Evolutionary conservation across 345 rosid species (phyloP), one percentile per base, ranked within the genome.

Genomic region (Theobroma cacao): DNA sequence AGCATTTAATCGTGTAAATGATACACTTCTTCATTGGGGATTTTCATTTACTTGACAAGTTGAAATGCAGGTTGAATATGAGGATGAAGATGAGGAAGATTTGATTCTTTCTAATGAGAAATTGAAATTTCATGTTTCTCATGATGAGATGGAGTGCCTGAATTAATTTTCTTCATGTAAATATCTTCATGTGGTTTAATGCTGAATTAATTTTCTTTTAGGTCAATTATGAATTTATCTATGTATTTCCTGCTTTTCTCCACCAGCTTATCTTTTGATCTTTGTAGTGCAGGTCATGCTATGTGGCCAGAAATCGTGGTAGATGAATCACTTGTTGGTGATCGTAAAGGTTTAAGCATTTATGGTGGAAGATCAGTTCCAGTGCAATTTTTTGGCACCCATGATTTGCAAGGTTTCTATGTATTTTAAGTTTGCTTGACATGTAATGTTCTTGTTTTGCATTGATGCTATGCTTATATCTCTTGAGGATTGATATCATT

Each of bases 241-340:
- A 31, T 50, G 17, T 20, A 7, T 33, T 7, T 7, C n/a, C 33
- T 6, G 7, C 31, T 79, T 71, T 80, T 78, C n/a, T n/a, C 65
- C 82, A 78, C 50, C 78, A 62, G 81, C 81, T 80, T 82, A 82
- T 85, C 78, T 84, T 77, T 87, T 74, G 41, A 78, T 79, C 81
- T 50, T 76, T 78, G 43, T 83, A 45, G 82, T 78, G 82, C 90
- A 94, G 98, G 99, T 86, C 93, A 96, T 92, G 93, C 97, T 41
- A 87, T 91, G 91, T 96, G 98, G 99, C 99, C 99, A 61, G 97
- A 97, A 75, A 85, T 96, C 78, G 86, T 96, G 76, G 97, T 96
- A 77, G 94, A 96, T 36, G 95, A 91, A 85, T 89, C 95, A 71
- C 89, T 87, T 78, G 77, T 92, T 70, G 85, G 89, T 61, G 84